Percentiles rank a stretch among this genome's conserved stretches.
These are phyloP conservation scores for Neonectria faginata DNA, from an alignment of 2,329 filamentous ascomycete genomes.

Conservation along the genomic window DNA sequence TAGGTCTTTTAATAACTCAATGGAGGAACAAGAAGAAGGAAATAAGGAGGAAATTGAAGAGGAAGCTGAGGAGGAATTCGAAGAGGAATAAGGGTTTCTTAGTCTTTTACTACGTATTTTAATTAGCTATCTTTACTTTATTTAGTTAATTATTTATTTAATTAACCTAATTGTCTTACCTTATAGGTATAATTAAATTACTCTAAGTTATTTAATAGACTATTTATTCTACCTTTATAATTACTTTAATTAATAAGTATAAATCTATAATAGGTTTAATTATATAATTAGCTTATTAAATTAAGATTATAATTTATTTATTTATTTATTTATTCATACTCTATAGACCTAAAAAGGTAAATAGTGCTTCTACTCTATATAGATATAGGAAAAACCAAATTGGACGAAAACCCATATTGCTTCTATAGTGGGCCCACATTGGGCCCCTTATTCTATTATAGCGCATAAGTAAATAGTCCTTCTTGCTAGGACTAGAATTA, in stretches of 20 bases:
- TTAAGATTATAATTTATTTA: too few species aligned
- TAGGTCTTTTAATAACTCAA: not conserved
- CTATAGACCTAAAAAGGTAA: too few species aligned
- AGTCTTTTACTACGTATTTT: not conserved
- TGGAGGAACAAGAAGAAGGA: too few species aligned
- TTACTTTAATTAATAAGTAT: constrained; percentile 1
- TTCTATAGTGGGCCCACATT: too few species aligned
- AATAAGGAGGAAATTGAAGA: not conserved
- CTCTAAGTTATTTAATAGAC: not conserved
- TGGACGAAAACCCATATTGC: too few species aligned
- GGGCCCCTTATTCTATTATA: too few species aligned
- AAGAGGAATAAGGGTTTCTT: not conserved
- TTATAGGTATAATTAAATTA: not conserved
- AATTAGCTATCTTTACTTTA: not conserved
- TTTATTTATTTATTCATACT: too few species aligned
- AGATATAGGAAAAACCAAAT: too few species aligned
- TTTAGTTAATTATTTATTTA: constrained; percentile 1
- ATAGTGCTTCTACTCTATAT: too few species aligned
- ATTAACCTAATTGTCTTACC: not conserved
- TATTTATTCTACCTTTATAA: not conserved
- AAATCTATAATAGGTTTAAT: not conserved
- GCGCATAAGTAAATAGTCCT: too few species aligned
- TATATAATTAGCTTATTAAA: not conserved
- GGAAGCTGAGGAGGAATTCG: not conserved
- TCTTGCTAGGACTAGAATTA: too few species aligned